Evolutionary conservation across 2,329 filamentous ascomycete species (phyloP), one percentile per base, ranked within the genome.

Genomic region (Penicillium olsonii): DNA sequence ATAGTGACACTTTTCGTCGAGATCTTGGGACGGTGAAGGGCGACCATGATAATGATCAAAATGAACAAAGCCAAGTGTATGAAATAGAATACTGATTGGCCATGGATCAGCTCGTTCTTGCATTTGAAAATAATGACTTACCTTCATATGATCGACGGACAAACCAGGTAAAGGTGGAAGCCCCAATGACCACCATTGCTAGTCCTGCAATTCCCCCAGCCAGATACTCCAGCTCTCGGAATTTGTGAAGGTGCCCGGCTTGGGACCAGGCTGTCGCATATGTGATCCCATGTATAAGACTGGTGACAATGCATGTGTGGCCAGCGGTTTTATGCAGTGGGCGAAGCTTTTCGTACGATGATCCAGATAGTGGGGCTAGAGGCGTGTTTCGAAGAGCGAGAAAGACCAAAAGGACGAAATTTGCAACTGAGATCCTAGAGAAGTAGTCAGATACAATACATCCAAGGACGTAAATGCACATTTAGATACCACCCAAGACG

Each of bases 261-360:
- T 82, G 79, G 19, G 71, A 59, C 18, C 66, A 67, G 2, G 66
- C 72, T 46, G 42, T 45, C 6, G 51, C 6, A 31, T 40, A 58
- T 12, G 39, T 22, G 11, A 54, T 34, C 5, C 44, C 55, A 37
- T 84, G 81, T 2, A 81, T 50, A 14, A 81, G 62, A 49, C 76
- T 65, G 27, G 71, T 69, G 27, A 71, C 48, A 20, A 83, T 71
- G 15, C 78, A 76, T 6, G 71, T 73, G 55, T 76, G 79, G 2
- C 81, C 81, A 4, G 75, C 73, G 15, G 80, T 67, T 49, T 78
- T 78, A 56, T 85, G 82, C 2, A 85, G 70, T 41, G 78, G 72
- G 57, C 83, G 84, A 43, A 85, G 74, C 17, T 79, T 74, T 52
- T 84, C 82, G 61, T 85, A 82, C 5, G 81, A 83, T 59, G 78